These are phyloP conservation scores for Paraphoma chrysanthemicola DNA, from an alignment of 2,329 filamentous ascomycete genomes.

Conservation along the genomic window DNA sequence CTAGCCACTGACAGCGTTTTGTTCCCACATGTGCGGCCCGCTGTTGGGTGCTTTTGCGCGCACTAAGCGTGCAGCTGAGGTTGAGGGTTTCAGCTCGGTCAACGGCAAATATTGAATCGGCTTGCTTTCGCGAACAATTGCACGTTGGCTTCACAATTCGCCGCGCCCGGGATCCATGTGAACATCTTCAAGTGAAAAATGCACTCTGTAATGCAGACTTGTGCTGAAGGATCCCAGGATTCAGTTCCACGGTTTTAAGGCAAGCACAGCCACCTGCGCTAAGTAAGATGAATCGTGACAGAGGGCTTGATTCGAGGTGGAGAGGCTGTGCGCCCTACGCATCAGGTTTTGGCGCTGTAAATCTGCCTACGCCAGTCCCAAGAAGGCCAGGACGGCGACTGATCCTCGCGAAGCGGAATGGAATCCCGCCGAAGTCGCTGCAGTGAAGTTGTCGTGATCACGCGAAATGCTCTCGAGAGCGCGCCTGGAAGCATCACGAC, in stretches of 20 bases:
- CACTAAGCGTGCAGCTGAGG: slow-evolving; percentile 27
- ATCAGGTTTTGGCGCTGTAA: slow-evolving; percentile 17
- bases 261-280: slow-evolving; percentile 40
- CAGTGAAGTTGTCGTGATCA: slow-evolving; percentile 21
- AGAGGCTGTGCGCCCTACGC: slow-evolving; percentile 24
- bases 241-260: slow-evolving; percentile 18
- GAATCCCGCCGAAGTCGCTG: slow-evolving; percentile 13
- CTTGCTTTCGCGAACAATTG: slow-evolving; percentile 6
- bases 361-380: slow-evolving; percentile 29
- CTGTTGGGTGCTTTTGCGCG: slow-evolving; percentile 20
- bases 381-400: slow-evolving; percentile 16
- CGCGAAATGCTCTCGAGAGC: slow-evolving; percentile 7
- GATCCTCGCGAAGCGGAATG: slow-evolving; percentile 10
- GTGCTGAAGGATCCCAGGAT: slow-evolving; percentile 17
- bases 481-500: slow-evolving; percentile 7
- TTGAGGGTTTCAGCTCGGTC: slow-evolving; percentile 27
- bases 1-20: slow-evolving; percentile 18
- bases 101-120: slow-evolving; percentile 13
- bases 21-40: slow-evolving; percentile 27
- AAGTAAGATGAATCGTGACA: slow-evolving; percentile 30
- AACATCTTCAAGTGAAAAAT: neutral
- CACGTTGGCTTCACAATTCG: slow-evolving; percentile 1
- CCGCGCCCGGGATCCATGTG: neutral
- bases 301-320: slow-evolving; percentile 17
- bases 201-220: slow-evolving; percentile 5